Evolutionary conservation across 75 land plant genomes (phyloP), one percentile per base, ranked within the genome.

Genomic region (Sequoia sempervirens): DNA sequence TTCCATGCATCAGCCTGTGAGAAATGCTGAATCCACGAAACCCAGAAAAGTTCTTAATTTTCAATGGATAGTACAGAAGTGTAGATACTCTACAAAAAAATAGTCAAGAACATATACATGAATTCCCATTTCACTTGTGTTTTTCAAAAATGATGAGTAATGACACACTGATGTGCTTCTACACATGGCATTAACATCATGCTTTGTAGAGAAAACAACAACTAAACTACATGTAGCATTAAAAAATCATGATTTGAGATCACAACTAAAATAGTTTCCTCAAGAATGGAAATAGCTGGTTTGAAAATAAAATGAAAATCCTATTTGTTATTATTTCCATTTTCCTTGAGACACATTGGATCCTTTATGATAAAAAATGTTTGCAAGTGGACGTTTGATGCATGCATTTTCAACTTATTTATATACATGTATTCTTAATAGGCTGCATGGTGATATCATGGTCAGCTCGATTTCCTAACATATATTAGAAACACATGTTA

Each of bases 1-100:
- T 85, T 88, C 99, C 99, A 97, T 41, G 98, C 99, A 86, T 93
- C 91, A 80, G 92, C 96, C 86, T 84, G 88, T 80, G 95, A 93
- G 91, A 86, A 97, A 86, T 94, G 90, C 99, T 97, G 88, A 83
- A 43, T 72, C 28, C 32, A 69, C 30, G 34, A 69, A 69, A 84
- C 84, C 68, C 37, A 66, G 36, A 81, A 75, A 52, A 69, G 64
- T 2, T 70, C 17, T 58, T 58, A 23, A 23, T 23, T 58, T 58
- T 58, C n/a, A 58, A 58, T 58, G 26, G 66, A 58, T 58, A 58
- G 26, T 5, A 58, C 26, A 17, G 26, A 58, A 58, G 66, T 23
- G 26, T 7, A 58, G 6, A 58, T 58, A 23, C 26, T 58, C 26
- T 23, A 58, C 5, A 58, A 23, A 0, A 4, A 58, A 58, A 17